A percentile compares a stretch with the other conserved stretches of the same genome.
Evolutionary conservation across 345 rosid species (phyloP).

Genomic region (Eucalyptus decipiens): DNA sequence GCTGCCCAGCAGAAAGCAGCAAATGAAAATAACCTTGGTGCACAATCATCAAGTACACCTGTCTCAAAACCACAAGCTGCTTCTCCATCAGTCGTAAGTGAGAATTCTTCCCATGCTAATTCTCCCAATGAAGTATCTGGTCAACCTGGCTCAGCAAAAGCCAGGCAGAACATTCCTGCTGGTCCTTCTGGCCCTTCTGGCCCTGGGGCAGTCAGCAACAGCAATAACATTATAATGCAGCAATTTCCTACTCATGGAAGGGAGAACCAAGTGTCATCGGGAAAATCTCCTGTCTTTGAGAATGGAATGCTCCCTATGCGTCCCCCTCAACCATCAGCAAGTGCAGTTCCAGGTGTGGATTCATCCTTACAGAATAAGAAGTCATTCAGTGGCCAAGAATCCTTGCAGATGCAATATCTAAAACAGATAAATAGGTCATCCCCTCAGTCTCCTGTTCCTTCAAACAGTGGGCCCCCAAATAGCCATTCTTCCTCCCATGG

Average conservation of each 20-base stretch:
- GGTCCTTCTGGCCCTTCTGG: constrained; percentile 47
- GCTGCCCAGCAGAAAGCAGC: constrained; percentile 65
- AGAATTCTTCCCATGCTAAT: constrained; percentile 65
- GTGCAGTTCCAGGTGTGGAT: constrained; percentile 35
- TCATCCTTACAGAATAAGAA: constrained; percentile 43
- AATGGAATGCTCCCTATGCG: constrained; percentile 68
- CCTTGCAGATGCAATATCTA: constrained; percentile 46
- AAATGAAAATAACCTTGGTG: constrained; percentile 40
- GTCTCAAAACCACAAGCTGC: constrained; percentile 60
- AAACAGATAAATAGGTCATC: constrained; percentile 56
- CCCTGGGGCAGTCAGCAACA: constrained; percentile 30
- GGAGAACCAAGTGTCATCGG: constrained; percentile 52
- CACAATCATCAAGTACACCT: constrained; percentile 42
- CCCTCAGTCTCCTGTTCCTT: constrained; percentile 36
- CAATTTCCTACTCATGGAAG: constrained; percentile 50
- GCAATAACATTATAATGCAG: constrained; percentile 35
- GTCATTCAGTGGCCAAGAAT: constrained; percentile 33
- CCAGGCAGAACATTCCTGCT: constrained; percentile 34
- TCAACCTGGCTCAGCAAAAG: constrained; percentile 64
- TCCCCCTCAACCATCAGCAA: constrained; percentile 54
- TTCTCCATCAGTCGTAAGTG: constrained; percentile 58
- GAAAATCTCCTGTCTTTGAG: constrained; percentile 36
- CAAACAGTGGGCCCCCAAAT: constrained; percentile 33
- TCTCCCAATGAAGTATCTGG: constrained; percentile 72
- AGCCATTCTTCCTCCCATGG: constrained; percentile 29